Base-by-base conservation (phyloP, 2,329 filamentous ascomycete species). In the Clathrospora elynae region DNA sequence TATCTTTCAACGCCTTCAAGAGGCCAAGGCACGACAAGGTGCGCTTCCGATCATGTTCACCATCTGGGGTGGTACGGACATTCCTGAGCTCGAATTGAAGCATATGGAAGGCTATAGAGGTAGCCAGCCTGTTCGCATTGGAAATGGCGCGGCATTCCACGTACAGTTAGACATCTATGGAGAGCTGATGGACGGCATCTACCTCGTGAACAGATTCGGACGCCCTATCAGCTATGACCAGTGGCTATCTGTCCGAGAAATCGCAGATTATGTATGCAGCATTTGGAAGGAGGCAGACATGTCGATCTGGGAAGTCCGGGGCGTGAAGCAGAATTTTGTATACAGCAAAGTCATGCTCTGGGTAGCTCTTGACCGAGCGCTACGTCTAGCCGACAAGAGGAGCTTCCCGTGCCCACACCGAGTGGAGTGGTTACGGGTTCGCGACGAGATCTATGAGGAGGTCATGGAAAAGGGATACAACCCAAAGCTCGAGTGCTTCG, bases 301-400 rank as follows among this genome's bases (percentile, higher is more conserved):
- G 86, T 89, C 85, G 2, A 91, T 90, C 57, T 90, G 87, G 87
- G 87, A 91, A 65, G 86, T 89, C 5, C 81, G 87, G 28, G 87
- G 87, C 53, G 74, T 83, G 59, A 86, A 86, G 62, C 86, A 90
- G 67, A 82, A 89, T 60, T 91, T 90, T 55, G 82, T 85, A 10
- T 91, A 90, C 69, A 88, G 84, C n/a, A 88, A 90, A 63, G 78
- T 91, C 51, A 88, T 90, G 84, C 77, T 91, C 14, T 91, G 87
- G 87, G 87, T 91, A 3, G 86, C 87, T 12, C 82, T 91, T 50
- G 87, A 91, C 64, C 83, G 87, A 4, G 87, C 84, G 7, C 71
- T 90, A 9, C 85, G 87, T 2, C 78, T 90, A 1, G 77, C 85
- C 3, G 86, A 90, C 12, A 91, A 90, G 69, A 76, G 88, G 40